phyloP scores from a whole-genome alignment of 352 stramenopile species.

The Phytophthora idaei region DNA sequence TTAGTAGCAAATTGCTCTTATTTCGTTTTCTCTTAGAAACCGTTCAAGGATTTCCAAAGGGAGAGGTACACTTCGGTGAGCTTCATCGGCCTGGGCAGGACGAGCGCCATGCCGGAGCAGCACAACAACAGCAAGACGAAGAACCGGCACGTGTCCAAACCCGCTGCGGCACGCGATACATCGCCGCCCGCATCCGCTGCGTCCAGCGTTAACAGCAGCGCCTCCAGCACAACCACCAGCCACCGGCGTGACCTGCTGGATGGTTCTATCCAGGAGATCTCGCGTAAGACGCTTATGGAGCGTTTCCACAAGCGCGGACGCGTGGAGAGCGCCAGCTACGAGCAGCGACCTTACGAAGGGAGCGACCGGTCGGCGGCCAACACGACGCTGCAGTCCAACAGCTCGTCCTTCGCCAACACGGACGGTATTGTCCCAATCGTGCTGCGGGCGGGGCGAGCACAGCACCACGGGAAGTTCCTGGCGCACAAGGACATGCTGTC shows the following conservation, averaged over 20 bases:
- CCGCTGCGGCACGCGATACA: conserved; percentile 24
- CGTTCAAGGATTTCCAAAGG: neutral
- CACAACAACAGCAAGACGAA: conserved; percentile 25
- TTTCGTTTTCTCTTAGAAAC: neutral
- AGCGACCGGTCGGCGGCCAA: neutral
- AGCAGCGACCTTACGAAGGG: conserved; percentile 17
- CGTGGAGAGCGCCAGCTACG: conserved; percentile 67
- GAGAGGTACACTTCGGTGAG: neutral
- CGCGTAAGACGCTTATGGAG: conserved; percentile 48
- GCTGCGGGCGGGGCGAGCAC: conserved; percentile 14
- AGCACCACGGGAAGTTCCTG: conserved; percentile 27
- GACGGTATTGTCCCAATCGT: conserved; percentile 11
- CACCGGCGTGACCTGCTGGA: conserved; percentile 36
- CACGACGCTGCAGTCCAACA: conserved; percentile 16
- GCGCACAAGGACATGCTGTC: conserved; percentile 21
- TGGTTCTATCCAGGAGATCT: conserved; percentile 37
- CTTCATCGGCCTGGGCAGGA: neutral
- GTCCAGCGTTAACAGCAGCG: neutral
- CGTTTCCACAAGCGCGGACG: conserved; percentile 65
- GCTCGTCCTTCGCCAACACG: conserved; percentile 29
- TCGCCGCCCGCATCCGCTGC: conserved; percentile 4
- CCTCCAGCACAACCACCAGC: conserved; percentile 9
- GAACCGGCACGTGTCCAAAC: conserved; percentile 40
- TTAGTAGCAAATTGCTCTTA: neutral
- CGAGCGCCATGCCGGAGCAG: conserved; percentile 21